phyloP scores from a whole-genome alignment of 2,329 filamentous ascomycete genomes.

The Colletotrichum costaricense region DNA sequence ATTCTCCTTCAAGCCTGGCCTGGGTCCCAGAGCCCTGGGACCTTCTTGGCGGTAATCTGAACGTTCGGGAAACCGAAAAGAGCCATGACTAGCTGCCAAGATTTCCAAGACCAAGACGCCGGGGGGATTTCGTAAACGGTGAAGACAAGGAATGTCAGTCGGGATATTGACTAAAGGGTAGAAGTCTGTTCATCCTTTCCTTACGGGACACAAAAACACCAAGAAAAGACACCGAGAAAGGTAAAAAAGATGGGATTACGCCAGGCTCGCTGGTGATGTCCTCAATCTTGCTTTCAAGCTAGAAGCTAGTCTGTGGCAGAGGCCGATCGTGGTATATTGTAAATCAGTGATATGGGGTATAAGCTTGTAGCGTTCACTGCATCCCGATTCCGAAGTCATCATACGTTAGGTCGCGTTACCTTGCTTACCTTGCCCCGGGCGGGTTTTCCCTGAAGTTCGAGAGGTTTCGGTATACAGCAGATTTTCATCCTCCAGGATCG shows the following conservation, averaged over 20 bases:
- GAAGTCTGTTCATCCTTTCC: not conserved
- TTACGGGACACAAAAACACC: too few relatives aligned
- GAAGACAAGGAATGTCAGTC: too few relatives aligned
- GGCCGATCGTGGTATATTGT: not conserved
- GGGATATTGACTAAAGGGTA: too few relatives aligned
- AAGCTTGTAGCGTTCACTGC: not conserved
- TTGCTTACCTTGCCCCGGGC: not conserved
- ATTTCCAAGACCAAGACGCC: not conserved
- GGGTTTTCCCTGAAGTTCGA: too few relatives aligned
- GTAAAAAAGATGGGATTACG: not conserved
- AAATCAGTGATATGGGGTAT: not conserved
- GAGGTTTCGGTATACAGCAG: not conserved
- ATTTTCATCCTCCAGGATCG: not conserved
- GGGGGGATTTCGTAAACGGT: not conserved
- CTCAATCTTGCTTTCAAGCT: not conserved
- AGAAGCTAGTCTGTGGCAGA: not conserved
- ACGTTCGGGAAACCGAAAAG: not conserved
- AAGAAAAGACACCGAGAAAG: not conserved
- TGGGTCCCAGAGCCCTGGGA: not conserved
- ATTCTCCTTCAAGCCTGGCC: not conserved
- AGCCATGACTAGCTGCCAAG: not conserved
- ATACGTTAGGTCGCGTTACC: not conserved
- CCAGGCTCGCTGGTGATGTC: not conserved
- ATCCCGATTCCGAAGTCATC: not conserved
- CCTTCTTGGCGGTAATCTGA: not conserved